Percentiles rank a stretch among this genome's conserved stretches.
Conservation (phyloP, 345 rosid species). For the Camelina neglecta region DNA sequence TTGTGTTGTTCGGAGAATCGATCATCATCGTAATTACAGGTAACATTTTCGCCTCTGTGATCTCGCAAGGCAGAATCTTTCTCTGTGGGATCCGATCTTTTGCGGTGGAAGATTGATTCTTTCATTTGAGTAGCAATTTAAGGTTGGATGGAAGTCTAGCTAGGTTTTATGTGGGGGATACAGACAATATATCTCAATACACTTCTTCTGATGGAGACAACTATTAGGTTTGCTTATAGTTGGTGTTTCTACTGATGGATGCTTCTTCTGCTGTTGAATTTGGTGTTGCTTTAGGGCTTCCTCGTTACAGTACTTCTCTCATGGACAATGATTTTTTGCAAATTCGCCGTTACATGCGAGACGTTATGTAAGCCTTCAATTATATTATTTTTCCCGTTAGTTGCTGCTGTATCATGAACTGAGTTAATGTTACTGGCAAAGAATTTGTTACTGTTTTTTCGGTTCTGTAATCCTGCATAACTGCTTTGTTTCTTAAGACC, state of each 20-base stretch:
- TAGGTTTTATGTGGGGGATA: not conserved
- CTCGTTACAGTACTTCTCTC: not conserved
- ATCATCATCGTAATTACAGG: not conserved
- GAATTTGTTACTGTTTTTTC: not conserved
- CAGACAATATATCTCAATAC: not conserved
- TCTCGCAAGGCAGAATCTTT: not conserved
- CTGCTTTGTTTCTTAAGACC: conserved; percentile 9
- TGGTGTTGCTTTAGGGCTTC: conserved; percentile 6
- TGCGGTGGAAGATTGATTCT: not conserved
- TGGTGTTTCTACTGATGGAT: not conserved
- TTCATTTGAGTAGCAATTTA: not conserved
- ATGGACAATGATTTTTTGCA: not conserved
- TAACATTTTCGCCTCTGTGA: not conserved
- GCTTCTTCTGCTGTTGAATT: not conserved
- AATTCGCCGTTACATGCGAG: not conserved
- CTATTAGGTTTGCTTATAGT: not conserved
- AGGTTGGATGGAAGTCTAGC: not conserved
- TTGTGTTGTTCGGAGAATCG: not conserved
- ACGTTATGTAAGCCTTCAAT: not conserved
- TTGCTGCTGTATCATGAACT: not conserved
- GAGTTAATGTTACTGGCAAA: conserved; percentile 8
- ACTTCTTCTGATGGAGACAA: not conserved
- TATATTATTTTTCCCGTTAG: not conserved
- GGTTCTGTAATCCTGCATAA: not conserved
- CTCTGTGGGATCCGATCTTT: not conserved